Conservation (phyloP, 1,139 yeast genomes). For the Diutina ranongensis region DNA sequence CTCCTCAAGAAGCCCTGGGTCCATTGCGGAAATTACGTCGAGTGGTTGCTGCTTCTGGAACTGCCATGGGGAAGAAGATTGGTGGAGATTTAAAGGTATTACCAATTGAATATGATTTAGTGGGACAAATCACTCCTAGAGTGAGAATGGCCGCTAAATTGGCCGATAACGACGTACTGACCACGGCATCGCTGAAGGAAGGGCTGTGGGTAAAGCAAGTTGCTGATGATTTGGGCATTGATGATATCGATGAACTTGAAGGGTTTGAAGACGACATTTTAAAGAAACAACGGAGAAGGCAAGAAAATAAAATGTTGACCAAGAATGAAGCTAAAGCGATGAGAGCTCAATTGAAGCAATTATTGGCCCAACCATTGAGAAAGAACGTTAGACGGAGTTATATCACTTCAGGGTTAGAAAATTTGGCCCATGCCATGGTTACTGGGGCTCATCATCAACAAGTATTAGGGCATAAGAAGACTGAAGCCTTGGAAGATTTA, state of each 20-base stretch:
- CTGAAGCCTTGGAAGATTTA: slow-evolving; percentile 62
- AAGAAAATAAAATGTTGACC: slow-evolving; percentile 41
- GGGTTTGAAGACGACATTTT: slow-evolving; percentile 52
- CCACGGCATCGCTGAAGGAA: slow-evolving; percentile 55
- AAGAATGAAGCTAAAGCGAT: slow-evolving; percentile 37
- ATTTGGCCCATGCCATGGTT: slow-evolving; percentile 75
- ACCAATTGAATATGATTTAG: slow-evolving; percentile 67
- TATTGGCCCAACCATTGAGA: slow-evolving; percentile 50
- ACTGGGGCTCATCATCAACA: slow-evolving; percentile 59
- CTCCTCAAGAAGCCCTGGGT: slow-evolving; percentile 89
- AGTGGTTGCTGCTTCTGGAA: slow-evolving; percentile 34
- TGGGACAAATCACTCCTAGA: slow-evolving; percentile 61
- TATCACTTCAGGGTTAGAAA: slow-evolving; percentile 73
- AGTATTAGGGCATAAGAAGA: slow-evolving; percentile 59
- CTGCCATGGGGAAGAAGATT: slow-evolving; percentile 17
- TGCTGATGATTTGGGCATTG: slow-evolving; percentile 87
- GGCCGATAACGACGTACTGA: slow-evolving; percentile 57
- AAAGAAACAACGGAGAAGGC: slow-evolving; percentile 51
- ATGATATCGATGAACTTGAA: slow-evolving; percentile 49
- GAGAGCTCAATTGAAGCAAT: slow-evolving; percentile 43
- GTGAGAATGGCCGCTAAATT: slow-evolving; percentile 58
- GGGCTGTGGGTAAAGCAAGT: slow-evolving; percentile 79
- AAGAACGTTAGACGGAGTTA: slow-evolving; percentile 64
- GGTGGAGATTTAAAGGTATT: slow-evolving; percentile 53
- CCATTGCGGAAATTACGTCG: slow-evolving; percentile 69